phyloP scores from a whole-genome alignment of 2,329 filamentous ascomycete species.

The Alternaria sp. region DNA sequence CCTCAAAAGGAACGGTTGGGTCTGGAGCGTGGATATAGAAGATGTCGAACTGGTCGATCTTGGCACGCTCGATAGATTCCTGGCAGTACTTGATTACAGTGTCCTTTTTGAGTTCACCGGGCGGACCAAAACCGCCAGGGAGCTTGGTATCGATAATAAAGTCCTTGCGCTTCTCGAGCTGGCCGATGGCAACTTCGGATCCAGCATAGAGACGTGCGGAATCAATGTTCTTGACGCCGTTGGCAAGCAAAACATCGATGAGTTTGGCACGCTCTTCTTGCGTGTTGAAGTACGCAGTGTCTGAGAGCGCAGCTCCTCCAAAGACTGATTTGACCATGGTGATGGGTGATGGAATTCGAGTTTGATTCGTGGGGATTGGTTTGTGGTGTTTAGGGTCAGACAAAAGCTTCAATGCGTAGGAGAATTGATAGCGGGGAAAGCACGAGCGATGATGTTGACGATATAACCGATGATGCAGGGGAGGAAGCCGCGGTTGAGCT shows the following conservation, averaged over 20 bases:
- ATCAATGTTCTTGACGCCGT: conserved; percentile 48
- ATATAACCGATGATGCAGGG: not conserved
- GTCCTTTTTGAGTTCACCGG: conserved; percentile 44
- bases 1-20: conserved; percentile 27
- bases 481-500: not conserved
- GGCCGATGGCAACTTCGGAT: conserved; percentile 53
- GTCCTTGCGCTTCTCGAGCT: conserved; percentile 46
- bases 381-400: not conserved
- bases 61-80: conserved; percentile 37
- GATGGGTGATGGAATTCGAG: not conserved
- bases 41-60: conserved; percentile 42
- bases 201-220: conserved; percentile 52
- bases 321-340: conserved; percentile 47
- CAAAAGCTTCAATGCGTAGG: not conserved
- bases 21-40: conserved; percentile 46
- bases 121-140: conserved; percentile 42
- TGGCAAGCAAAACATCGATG: conserved; percentile 40
- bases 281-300: conserved; percentile 20
- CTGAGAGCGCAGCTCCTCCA: conserved; percentile 39
- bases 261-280: conserved; percentile 21
- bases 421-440: not conserved
- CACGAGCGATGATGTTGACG: conserved; percentile 1
- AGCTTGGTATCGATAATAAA: conserved; percentile 58
- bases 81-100: conserved; percentile 43
- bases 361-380: not conserved